Conservation (phyloP, 768 basidiomycete species). For the Phylloporus sp. region DNA sequence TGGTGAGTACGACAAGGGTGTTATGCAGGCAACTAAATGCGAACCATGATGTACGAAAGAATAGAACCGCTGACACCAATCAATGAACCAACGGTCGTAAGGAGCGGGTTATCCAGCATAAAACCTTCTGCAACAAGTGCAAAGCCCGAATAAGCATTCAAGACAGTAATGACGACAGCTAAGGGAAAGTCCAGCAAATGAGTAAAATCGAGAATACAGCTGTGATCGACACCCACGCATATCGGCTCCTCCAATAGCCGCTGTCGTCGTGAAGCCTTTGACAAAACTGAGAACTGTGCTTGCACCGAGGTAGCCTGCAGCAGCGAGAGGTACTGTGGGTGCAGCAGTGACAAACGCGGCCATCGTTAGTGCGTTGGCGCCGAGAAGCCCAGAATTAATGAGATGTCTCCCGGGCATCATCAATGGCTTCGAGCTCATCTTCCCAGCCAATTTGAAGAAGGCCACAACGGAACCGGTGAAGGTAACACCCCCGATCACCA, state of each 20-base stretch:
- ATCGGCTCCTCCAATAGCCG: conserved; percentile 90
- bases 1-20: conserved; percentile 4
- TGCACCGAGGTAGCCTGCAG: conserved; percentile 70
- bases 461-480: conserved; percentile 90
- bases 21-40: conserved; percentile 13
- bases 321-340: conserved; percentile 65
- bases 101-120: conserved; percentile 82
- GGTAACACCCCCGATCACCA: conserved; percentile 83
- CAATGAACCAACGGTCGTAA: conserved; percentile 79
- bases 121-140: conserved; percentile 90
- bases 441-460: conserved; percentile 81
- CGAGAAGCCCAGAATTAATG: conserved; percentile 66
- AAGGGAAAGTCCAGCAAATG: conserved; percentile 8
- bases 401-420: conserved; percentile 73
- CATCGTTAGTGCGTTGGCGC: conserved; percentile 68
- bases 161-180: conserved; percentile 88
- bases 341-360: conserved; percentile 69
- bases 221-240: conserved; percentile 61
- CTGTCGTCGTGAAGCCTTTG: conserved; percentile 82
- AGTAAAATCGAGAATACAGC: not conserved
- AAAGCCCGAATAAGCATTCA: conserved; percentile 89
- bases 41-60: conserved; percentile 88
- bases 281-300: conserved; percentile 77
- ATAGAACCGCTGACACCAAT: conserved; percentile 91
- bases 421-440: conserved; percentile 71